Evolutionary conservation across 495 filamentous ascomycete species (phyloP).

Genomic region (Neurospora sp.): DNA sequence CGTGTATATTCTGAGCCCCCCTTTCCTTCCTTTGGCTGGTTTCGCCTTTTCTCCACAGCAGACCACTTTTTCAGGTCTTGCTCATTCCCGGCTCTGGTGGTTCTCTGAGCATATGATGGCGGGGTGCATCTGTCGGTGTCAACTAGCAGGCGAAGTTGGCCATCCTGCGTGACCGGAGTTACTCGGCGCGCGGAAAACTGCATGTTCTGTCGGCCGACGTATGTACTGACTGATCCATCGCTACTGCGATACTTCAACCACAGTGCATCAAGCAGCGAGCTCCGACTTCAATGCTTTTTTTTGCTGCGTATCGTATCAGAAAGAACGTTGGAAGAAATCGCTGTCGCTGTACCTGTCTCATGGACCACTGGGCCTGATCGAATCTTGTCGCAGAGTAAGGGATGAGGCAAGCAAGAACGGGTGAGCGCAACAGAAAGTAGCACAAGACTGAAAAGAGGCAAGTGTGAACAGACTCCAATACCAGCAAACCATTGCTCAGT

Average conservation of each 20-base stretch:
- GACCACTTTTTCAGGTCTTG: not conserved
- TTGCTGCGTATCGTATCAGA: not conserved
- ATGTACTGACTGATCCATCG: not conserved
- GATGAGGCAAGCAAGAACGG: not conserved
- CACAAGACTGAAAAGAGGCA: not conserved
- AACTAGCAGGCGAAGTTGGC: not conserved
- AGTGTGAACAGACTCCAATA: not conserved
- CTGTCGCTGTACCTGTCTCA: not conserved
- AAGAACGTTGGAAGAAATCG: not conserved
- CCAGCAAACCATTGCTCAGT: not conserved
- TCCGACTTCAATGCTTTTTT: not conserved
- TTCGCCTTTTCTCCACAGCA: not conserved
- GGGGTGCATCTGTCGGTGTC: not conserved
- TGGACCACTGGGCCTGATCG: not conserved
- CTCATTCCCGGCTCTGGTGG: not conserved
- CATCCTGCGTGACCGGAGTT: not conserved
- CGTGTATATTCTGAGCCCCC: not conserved
- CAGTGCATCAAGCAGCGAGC: not conserved
- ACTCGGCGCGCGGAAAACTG: not conserved
- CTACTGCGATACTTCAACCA: not conserved
- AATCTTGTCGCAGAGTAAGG: not conserved
- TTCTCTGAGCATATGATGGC: not conserved
- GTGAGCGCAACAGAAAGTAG: not conserved
- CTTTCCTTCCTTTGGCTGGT: not conserved
- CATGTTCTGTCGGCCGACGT: not conserved